Percentiles rank a stretch among this genome's conserved stretches.
These are phyloP conservation scores for Trichocomaceae sp. DNA, from an alignment of 2,329 filamentous ascomycete species.

Conservation along the genomic window DNA sequence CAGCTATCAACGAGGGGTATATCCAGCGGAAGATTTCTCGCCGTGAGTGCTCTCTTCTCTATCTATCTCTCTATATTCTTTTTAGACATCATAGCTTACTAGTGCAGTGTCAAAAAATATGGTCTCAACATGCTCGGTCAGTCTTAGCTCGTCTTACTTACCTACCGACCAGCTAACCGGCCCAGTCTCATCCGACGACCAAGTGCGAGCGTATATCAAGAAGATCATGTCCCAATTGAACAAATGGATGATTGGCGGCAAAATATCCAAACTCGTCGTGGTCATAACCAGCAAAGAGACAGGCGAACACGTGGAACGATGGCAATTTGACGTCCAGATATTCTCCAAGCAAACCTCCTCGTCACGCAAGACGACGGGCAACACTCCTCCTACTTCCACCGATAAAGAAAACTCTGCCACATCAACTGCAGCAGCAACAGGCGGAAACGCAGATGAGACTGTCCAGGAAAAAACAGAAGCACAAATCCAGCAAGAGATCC, in stretches of 20 bases:
- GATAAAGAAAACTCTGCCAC: slow-evolving; percentile 44
- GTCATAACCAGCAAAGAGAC: slow-evolving; percentile 97
- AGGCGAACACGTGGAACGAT: slow-evolving; percentile 89
- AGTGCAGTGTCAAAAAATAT: slow-evolving; percentile 82
- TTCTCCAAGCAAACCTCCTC: slow-evolving; percentile 51
- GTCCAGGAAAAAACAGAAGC: slow-evolving; percentile 72
- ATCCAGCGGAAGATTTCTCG: slow-evolving; percentile 94
- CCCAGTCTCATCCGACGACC: slow-evolving; percentile 84
- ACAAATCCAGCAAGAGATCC: slow-evolving; percentile 93
- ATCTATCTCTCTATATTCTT: neutral
- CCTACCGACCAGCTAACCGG: slow-evolving; percentile 16
- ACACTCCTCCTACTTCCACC: slow-evolving; percentile 35
- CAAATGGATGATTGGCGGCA: slow-evolving; percentile 94
- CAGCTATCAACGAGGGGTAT: slow-evolving; percentile 75
- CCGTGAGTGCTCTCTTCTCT: slow-evolving; percentile 51
- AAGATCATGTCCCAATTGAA: slow-evolving; percentile 98
- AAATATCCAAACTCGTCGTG: slow-evolving; percentile 94
- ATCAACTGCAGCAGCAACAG: slow-evolving; percentile 61
- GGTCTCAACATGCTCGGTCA: slow-evolving; percentile 89
- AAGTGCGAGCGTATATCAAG: slow-evolving; percentile 98
- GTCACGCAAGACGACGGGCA: slow-evolving; percentile 33
- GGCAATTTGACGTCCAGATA: slow-evolving; percentile 83
- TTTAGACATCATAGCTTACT: neutral
- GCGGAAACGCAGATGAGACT: slow-evolving; percentile 29
- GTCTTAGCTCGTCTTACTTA: slow-evolving; percentile 17